Conservation (phyloP, 192 early-diverging fungal species). For the Thamnidium elegans region DNA sequence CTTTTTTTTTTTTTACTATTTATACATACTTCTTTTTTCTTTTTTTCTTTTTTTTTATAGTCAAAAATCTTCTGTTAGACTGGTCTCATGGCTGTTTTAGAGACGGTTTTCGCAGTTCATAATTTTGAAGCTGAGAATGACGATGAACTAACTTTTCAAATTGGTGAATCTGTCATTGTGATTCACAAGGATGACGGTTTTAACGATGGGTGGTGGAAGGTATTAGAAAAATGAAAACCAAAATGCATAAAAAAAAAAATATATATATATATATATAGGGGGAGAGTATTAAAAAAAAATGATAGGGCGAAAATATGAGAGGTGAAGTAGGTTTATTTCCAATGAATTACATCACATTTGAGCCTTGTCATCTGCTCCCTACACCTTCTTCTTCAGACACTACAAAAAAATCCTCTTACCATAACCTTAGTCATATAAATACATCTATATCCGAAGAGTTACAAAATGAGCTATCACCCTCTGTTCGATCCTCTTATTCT, state of each 20-base stretch:
- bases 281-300: not conserved
- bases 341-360: slow-evolving; percentile 57
- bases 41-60: not conserved
- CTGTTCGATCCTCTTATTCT: slow-evolving; percentile 2
- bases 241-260: no score
- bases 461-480: slow-evolving; percentile 1
- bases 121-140: slow-evolving; percentile 60
- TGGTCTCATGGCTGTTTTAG: slow-evolving; percentile 21
- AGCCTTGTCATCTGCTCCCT: slow-evolving; percentile 4
- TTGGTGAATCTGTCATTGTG: slow-evolving; percentile 64
- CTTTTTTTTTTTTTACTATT: not conserved
- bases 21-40: not conserved
- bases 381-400: not conserved
- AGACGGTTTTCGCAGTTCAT: slow-evolving; percentile 57
- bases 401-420: not conserved
- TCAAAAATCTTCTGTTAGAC: not conserved
- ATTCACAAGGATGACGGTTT: slow-evolving; percentile 73
- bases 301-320: slow-evolving; percentile 58
- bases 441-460: not conserved
- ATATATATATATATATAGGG: not conserved
- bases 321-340: slow-evolving; percentile 73
- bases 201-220: slow-evolving; percentile 83
- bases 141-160: slow-evolving; percentile 66
- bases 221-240: slow-evolving; percentile 11
- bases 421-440: not conserved